A percentile compares a stretch with the other conserved stretches of the same genome.
Evolutionary conservation across 2,329 filamentous ascomycete species (phyloP).

Genomic region (Cladosporium sphaerospermum): DNA sequence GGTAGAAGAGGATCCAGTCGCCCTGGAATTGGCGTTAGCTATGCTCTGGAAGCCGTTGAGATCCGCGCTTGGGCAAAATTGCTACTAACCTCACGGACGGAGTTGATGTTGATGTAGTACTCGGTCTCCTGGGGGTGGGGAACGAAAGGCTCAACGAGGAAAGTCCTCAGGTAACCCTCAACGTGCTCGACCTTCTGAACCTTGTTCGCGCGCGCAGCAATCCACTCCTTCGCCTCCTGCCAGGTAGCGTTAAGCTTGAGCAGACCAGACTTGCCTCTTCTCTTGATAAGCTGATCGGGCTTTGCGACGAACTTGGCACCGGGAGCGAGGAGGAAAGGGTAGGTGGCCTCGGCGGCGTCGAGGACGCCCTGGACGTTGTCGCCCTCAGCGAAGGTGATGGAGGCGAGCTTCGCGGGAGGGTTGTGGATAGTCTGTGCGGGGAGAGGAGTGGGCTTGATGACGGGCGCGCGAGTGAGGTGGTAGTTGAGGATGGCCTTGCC

Average conservation of each 20-base stretch:
- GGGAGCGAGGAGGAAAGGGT: constrained; percentile 83
- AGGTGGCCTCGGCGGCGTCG: constrained; percentile 91
- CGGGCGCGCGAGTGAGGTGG: constrained; percentile 93
- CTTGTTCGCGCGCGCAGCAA: constrained; percentile 88
- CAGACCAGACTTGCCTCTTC: constrained; percentile 97
- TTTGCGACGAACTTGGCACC: constrained; percentile 95
- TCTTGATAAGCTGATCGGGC: constrained; percentile 99
- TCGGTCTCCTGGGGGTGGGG: constrained; percentile 92
- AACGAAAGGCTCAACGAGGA: constrained; percentile 97
- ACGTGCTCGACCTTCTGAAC: constrained; percentile 87
- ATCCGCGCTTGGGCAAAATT: constrained; percentile 23
- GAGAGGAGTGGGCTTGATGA: constrained; percentile 97
- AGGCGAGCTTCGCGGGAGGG: constrained; percentile 81
- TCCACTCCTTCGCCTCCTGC: constrained; percentile 89
- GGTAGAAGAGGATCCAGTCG: constrained; percentile 99
- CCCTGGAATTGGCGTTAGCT: constrained; percentile 53
- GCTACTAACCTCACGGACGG: constrained; percentile 79
- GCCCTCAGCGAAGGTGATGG: constrained; percentile 88
- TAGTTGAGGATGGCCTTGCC: constrained; percentile 99
- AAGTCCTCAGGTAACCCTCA: constrained; percentile 81
- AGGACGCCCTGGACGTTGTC: constrained; percentile 76
- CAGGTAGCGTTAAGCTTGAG: constrained; percentile 95
- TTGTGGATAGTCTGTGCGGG: constrained; percentile 82
- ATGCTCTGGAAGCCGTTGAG: not conserved
- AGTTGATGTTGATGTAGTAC: constrained; percentile 99